Percentiles rank a stretch among this genome's conserved stretches.
Conservation (phyloP, 2,329 filamentous ascomycete species). For the Decorospora gaudefroyi region DNA sequence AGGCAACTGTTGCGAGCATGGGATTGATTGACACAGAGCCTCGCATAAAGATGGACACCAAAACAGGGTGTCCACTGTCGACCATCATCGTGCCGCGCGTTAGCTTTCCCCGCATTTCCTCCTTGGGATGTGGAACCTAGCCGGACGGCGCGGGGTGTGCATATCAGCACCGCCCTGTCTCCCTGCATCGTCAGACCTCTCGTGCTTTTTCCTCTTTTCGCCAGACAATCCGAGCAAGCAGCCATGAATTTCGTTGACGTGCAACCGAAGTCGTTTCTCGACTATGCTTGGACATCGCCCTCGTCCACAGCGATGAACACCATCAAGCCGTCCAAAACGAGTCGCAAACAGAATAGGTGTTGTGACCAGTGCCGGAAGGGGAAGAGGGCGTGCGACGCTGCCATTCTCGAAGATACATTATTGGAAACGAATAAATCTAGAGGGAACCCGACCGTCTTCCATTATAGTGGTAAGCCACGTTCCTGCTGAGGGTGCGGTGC, state of each 20-base stretch:
- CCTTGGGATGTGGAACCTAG: conserved; percentile 25
- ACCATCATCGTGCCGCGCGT: conserved; percentile 15
- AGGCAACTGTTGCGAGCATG: too few species aligned
- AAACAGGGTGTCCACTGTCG: too few species aligned
- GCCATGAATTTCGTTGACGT: conserved; percentile 47
- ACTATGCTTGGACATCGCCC: conserved; percentile 46
- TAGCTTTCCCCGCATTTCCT: conserved; percentile 38
- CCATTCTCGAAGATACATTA: conserved; percentile 43
- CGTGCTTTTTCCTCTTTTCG: conserved; percentile 37
- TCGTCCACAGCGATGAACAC: conserved; percentile 26
- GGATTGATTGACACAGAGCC: too few species aligned
- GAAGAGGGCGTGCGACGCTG: conserved; percentile 53
- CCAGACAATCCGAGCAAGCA: conserved; percentile 30
- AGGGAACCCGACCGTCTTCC: conserved; percentile 37
- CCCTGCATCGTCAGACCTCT: conserved; percentile 14
- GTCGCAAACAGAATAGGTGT: conserved; percentile 51
- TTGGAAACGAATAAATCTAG: conserved; percentile 31
- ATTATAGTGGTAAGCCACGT: conserved; percentile 42
- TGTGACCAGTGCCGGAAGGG: conserved; percentile 55
- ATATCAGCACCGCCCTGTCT: conserved; percentile 28
- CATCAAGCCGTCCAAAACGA: conserved; percentile 40
- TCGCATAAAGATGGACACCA: too few species aligned
- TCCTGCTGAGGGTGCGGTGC: neutral
- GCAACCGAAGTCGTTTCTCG: conserved; percentile 44
- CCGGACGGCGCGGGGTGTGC: conserved; percentile 37